Conservation (phyloP, 1,284 basidiomycete species). For the Mycena citricolor region DNA sequence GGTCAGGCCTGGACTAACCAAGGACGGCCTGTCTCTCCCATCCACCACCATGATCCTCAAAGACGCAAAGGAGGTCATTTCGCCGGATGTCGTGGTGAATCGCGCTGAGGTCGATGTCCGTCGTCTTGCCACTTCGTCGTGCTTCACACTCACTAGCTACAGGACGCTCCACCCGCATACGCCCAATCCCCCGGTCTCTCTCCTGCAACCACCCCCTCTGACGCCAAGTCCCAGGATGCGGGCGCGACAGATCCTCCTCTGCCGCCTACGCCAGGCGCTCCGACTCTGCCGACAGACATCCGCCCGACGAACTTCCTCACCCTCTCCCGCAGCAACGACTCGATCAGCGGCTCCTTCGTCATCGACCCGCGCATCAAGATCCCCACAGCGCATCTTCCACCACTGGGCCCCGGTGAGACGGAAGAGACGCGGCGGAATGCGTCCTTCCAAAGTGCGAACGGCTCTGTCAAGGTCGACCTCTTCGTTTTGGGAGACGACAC, state of each 20-base stretch:
- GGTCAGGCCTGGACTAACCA: no score
- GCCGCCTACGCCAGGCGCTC: no score
- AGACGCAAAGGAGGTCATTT: constrained; percentile 1
- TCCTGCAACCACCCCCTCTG: no score
- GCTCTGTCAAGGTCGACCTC: constrained; percentile 32
- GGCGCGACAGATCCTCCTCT: no score
- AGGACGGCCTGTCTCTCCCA: no score
- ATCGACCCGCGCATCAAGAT: constrained; percentile 34
- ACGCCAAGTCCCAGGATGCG: no score
- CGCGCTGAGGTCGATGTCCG: constrained; percentile 3
- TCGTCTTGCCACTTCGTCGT: no score
- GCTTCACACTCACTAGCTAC: no score
- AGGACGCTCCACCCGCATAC: no score
- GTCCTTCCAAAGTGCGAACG: constrained; percentile 30
- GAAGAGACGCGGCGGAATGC: constrained; percentile 33
- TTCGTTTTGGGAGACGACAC: constrained; percentile 24
- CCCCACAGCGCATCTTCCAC: constrained; percentile 32
- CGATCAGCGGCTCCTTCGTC: constrained; percentile 35
- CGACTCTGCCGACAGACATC: constrained; percentile 11
- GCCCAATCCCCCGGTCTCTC: no score
- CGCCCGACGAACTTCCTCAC: constrained; percentile 32
- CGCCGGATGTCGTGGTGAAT: constrained; percentile 9
- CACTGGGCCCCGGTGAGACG: constrained; percentile 30
- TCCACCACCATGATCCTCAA: constrained; percentile 14
- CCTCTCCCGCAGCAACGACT: constrained; percentile 26